Conservation (phyloP, 148 eudicot species). For the Cornus controversa region DNA sequence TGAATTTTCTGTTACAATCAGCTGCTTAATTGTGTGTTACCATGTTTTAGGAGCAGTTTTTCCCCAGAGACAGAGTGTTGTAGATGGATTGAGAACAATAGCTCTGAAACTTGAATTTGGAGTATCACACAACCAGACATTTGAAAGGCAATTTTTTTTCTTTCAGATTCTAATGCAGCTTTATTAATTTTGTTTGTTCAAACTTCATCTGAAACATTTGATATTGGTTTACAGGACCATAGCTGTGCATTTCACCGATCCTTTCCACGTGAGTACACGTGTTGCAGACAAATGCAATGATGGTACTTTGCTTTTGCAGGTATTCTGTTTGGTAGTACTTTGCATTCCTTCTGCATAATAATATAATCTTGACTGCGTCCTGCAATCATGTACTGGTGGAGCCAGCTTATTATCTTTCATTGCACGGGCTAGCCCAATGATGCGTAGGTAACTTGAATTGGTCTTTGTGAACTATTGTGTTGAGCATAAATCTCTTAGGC, state of each 20-base stretch:
- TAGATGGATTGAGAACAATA: constrained; percentile 91
- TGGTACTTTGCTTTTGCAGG: constrained; percentile 96
- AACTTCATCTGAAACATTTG: constrained; percentile 17
- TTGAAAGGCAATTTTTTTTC: constrained; percentile 58
- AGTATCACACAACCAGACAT: constrained; percentile 83
- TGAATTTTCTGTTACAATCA: neutral
- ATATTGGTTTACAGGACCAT: constrained; percentile 56
- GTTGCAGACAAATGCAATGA: constrained; percentile 87
- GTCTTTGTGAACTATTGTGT: neutral
- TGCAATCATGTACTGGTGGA: neutral
- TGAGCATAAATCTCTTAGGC: neutral
- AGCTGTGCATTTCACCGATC: constrained; percentile 97
- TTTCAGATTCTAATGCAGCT: neutral
- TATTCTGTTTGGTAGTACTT: constrained; percentile 17
- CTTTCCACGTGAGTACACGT: constrained; percentile 77
- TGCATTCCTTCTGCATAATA: neutral
- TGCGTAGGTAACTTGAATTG: neutral
- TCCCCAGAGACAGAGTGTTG: constrained; percentile 64
- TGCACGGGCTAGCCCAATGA: neutral
- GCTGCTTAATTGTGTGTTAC: constrained; percentile 8
- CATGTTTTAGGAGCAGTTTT: constrained; percentile 42
- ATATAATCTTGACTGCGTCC: neutral
- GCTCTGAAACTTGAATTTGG: constrained; percentile 98
- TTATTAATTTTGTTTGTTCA: constrained; percentile 9
- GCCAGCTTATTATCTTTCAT: neutral